Evolutionary conservation across 495 filamentous ascomycete genomes (phyloP), one percentile per base, ranked within the genome.

Genomic region (Alectoria sarmentosa): DNA sequence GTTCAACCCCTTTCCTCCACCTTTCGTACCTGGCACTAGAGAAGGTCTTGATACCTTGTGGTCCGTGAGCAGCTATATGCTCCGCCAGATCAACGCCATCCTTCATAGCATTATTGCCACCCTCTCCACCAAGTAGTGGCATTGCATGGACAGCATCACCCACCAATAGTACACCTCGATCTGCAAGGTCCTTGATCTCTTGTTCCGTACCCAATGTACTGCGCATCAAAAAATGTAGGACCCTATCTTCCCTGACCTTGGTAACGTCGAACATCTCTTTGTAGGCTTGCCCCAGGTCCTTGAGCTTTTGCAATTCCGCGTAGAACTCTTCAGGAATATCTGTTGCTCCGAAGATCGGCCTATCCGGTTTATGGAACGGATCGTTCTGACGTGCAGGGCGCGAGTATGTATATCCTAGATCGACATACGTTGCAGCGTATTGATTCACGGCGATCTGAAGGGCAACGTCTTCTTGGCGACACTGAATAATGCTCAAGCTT

Each of bases 151-250:
- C 71, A 9, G 76, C 65, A 67, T 80, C 78, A 14, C 78, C 78
- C 5, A 80, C 42, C 15, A 75, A 67, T 6, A 75, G 52, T 9
- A 75, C 63, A 26, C 73, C 70, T 39, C 68, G 64, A 32, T 65
- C 58, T 23, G 71, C 69, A 4, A 75, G 66, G 17, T 55, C 30
- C 32, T 70, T 21, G 9, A 77, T 65, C 4, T 76, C 69, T 13
- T 48, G 11, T 1, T 42, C 44, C 4, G 39, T 36, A 21, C 72
- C 62, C 2, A 72, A 59, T 3, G 67, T n/a, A 37, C 55, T 70
- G 13, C 78, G 74, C 78, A 80, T 79, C 23, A 78, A 70, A 75
- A 76, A 80, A 58, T 79, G 73, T 23, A 77, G 61, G 2, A 77
- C 36, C 19, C 73, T 66, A 37, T 77, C 78, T 30, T 67, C 36